These are phyloP conservation scores for Botrytis galanthina DNA, from an alignment of 2,329 filamentous ascomycete genomes.

Conservation along the genomic window DNA sequence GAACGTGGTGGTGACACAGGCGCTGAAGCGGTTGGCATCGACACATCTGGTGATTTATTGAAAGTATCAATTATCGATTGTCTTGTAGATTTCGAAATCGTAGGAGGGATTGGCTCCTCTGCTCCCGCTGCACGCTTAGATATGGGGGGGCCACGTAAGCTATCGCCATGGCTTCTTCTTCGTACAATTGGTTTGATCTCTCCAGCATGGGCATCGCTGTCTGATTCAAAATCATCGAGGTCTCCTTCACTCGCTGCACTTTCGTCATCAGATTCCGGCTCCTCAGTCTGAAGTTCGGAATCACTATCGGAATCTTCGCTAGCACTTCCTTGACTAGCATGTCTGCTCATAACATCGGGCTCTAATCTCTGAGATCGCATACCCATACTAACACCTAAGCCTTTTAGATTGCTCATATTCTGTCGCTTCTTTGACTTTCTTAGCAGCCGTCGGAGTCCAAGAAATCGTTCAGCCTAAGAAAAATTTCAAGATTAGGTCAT, in stretches of 20 bases:
- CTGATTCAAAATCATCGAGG: constrained; percentile 40
- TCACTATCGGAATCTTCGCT: constrained; percentile 44
- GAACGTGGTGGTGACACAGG: constrained; percentile 14
- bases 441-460: constrained; percentile 61
- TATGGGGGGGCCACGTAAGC: constrained; percentile 36
- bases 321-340: constrained; percentile 46
- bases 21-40: not conserved
- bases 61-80: constrained; percentile 4
- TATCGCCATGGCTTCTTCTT: constrained; percentile 45
- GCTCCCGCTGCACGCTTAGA: constrained; percentile 38
- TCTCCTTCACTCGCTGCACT: constrained; percentile 46
- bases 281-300: constrained; percentile 42
- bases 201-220: constrained; percentile 28
- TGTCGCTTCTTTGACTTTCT: constrained; percentile 50
- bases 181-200: constrained; percentile 29
- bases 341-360: constrained; percentile 30
- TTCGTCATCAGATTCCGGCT: constrained; percentile 37
- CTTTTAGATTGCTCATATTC: constrained; percentile 38
- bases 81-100: constrained; percentile 25
- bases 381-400: constrained; percentile 65
- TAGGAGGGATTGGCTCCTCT: constrained; percentile 31
- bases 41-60: not conserved
- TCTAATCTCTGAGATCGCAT: constrained; percentile 74
- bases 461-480: constrained; percentile 43
- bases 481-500: not conserved